These are phyloP conservation scores for Silene conica DNA, from an alignment of 148 eudicot genomes.

Conservation along the genomic window DNA sequence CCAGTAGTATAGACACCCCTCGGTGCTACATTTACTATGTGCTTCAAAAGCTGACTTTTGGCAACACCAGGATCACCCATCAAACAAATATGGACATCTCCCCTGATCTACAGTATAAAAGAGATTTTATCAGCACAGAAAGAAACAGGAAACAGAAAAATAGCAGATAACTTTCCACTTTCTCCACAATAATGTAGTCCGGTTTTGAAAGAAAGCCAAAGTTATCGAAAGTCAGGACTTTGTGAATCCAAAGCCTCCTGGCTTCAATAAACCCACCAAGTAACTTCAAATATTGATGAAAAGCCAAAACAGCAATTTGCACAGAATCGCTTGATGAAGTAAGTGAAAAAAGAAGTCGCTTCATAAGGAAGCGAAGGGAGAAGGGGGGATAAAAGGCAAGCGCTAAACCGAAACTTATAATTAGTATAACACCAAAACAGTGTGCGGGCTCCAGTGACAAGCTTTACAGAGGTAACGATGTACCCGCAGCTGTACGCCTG, in stretches of 20 bases:
- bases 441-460: not conserved
- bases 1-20: constrained; percentile 99
- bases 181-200: not conserved
- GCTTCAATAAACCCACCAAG: not conserved
- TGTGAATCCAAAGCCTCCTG: not conserved
- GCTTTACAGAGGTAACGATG: not conserved
- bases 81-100: constrained; percentile 90
- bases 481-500: not conserved
- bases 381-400: not conserved
- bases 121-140: not conserved
- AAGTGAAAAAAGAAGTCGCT: not conserved
- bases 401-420: not conserved
- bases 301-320: not conserved
- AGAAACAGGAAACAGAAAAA: not conserved
- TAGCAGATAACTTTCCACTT: not conserved
- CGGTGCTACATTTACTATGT: constrained; percentile 96
- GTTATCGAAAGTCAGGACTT: not conserved
- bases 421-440: not conserved
- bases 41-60: constrained; percentile 97
- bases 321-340: not conserved
- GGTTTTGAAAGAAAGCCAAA: not conserved
- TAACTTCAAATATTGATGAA: not conserved
- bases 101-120: constrained; percentile 71
- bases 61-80: constrained; percentile 99
- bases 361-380: not conserved